Conservation (phyloP, 345 rosid species). For the Bruguiera parviflora region DNA sequence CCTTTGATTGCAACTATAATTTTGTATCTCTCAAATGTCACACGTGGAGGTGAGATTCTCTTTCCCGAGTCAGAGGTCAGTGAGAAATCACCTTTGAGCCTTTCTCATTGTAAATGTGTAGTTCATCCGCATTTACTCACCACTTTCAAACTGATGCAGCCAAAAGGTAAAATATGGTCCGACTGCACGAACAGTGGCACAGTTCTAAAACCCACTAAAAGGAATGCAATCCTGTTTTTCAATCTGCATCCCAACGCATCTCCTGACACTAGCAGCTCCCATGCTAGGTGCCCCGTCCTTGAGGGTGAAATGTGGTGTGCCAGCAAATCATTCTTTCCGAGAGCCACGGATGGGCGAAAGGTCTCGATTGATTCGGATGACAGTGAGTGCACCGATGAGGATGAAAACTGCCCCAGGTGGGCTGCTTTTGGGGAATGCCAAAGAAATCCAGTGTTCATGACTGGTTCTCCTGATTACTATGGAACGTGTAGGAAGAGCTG, state of each 20-base stretch:
- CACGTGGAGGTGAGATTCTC: slow-evolving; percentile 67
- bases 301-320: slow-evolving; percentile 75
- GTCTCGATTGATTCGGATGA: slow-evolving; percentile 19
- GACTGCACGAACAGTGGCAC: slow-evolving; percentile 45
- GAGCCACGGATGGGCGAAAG: slow-evolving; percentile 28
- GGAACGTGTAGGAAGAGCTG: slow-evolving; percentile 96
- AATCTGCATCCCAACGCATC: slow-evolving; percentile 46
- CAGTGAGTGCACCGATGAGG: slow-evolving; percentile 69
- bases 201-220: slow-evolving; percentile 60
- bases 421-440: slow-evolving; percentile 79
- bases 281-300: slow-evolving; percentile 72
- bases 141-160: slow-evolving; percentile 32
- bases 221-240: slow-evolving; percentile 81
- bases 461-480: slow-evolving; percentile 81
- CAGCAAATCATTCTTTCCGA: slow-evolving; percentile 48
- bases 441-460: slow-evolving; percentile 82
- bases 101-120: neutral
- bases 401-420: slow-evolving; percentile 63
- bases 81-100: slow-evolving; percentile 10
- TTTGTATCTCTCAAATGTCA: slow-evolving; percentile 70
- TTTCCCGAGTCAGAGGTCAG: slow-evolving; percentile 70
- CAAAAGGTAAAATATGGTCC: slow-evolving; percentile 44
- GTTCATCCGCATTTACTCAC: neutral
- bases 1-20: slow-evolving; percentile 64
- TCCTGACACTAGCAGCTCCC: slow-evolving; percentile 60